Evolutionary conservation across 2,329 filamentous ascomycete genomes (phyloP), one percentile per base, ranked within the genome.

Genomic region (Trichoderma asperellum): DNA sequence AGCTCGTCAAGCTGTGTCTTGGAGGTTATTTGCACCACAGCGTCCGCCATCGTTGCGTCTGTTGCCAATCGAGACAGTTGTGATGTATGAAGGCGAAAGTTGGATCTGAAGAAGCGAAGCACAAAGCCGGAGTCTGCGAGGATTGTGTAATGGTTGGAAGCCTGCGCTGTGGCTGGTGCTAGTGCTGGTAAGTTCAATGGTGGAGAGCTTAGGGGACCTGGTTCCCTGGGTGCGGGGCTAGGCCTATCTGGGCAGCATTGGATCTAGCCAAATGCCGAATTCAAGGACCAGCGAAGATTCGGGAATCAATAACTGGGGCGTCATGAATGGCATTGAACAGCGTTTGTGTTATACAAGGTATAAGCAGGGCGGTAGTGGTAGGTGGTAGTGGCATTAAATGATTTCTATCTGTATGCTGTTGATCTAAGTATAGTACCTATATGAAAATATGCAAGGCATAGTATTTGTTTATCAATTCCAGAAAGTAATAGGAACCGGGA

Each of bases 1-100:
- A 96, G 81, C 37, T 83, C 81, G 74, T 85, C 86, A 75, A 96
- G 91, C 77, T 95, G 89, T 75, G 84, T 83, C 73, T 83, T 81
- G 70, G 86, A 87, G 76, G 80, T 78, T 67, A 81, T 80, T 65
- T 71, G 63, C 55, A 79, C 73, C 24, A 74, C 70, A 47, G 74
- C 70, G 62, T 73, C 71, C 35, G 78, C 75, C 78, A 80, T 80
- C 68, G 27, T 68, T 53, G 34, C 10, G 27, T 18, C 4, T 43
- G 16, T 14, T 58, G 35, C 43, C 10, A 32, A 7, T 58, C 32
- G 49, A 29, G 53, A 29, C n/a, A 32, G 12, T 27, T 10, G 49
- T 24, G 47, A 24, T 12, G 24, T 11, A 16, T 27, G 21, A 4
- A n/a, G 34, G 56, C 32, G 27, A 14, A 53, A 24, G 34, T 34